Evolutionary conservation across 108 stramenopile genomes (phyloP).

Genomic region (Seminavis robusta): DNA sequence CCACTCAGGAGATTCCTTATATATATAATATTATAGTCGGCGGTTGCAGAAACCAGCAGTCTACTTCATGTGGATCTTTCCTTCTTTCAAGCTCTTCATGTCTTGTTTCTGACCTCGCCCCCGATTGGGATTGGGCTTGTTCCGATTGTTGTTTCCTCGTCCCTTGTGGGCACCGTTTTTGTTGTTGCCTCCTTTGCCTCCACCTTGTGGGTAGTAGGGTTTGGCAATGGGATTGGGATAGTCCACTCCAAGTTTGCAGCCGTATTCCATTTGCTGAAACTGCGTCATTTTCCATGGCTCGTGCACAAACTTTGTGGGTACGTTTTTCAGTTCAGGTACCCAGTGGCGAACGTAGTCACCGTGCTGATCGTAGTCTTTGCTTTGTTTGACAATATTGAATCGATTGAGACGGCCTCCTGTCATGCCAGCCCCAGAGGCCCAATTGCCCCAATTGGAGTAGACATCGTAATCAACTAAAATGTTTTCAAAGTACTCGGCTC

Average conservation of each 20-base stretch:
- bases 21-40: too few species aligned
- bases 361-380: constrained; percentile 91
- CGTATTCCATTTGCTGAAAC: constrained; percentile 68
- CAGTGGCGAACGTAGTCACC: constrained; percentile 95
- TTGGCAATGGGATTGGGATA: constrained; percentile 79
- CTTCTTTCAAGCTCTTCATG: constrained; percentile 79
- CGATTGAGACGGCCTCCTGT: constrained; percentile 89
- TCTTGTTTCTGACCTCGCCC: constrained; percentile 68
- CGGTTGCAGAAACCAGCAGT: too few species aligned
- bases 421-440: constrained; percentile 89
- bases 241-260: constrained; percentile 68
- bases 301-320: constrained; percentile 72
- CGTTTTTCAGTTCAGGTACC: constrained; percentile 87
- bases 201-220: constrained; percentile 41
- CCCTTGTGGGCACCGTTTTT: constrained; percentile 22
- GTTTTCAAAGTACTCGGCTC: constrained; percentile 93
- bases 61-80: too few species aligned
- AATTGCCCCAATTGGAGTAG: constrained; percentile 94
- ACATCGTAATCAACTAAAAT: constrained; percentile 93
- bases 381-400: constrained; percentile 95
- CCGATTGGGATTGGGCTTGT: constrained; percentile 33
- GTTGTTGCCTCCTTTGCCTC: constrained; percentile 33
- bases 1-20: too few species aligned
- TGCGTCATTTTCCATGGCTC: constrained; percentile 91
- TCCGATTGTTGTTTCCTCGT: constrained; percentile 15